Conservation (phyloP, 129 eudicot genomes). For the Heracleum sosnowskyi region DNA sequence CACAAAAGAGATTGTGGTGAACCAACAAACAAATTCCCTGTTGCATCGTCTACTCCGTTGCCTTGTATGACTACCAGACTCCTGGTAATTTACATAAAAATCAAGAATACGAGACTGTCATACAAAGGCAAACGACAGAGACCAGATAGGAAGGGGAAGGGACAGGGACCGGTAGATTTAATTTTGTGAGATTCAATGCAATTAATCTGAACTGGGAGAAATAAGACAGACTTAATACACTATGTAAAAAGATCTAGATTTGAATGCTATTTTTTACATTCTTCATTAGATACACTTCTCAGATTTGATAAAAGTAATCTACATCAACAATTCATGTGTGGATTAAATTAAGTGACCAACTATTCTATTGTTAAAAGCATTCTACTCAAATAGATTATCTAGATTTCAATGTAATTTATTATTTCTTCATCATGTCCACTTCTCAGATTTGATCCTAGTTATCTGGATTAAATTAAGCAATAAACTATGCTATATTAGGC, state of each 20-base stretch:
- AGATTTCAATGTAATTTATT: background rate
- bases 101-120: background rate
- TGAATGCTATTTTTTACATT: too few species aligned
- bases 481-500: background rate
- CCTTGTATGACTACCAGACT: background rate
- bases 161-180: background rate
- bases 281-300: background rate
- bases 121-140: background rate
- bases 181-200: background rate
- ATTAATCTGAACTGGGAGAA: background rate
- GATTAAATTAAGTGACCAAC: background rate
- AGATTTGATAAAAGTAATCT: background rate
- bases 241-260: background rate
- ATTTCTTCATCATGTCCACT: background rate
- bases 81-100: background rate
- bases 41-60: too few species aligned
- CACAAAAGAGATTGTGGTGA: background rate
- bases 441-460: background rate
- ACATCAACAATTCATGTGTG: background rate
- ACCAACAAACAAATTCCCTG: background rate
- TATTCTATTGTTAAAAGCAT: too few species aligned
- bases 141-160: background rate
- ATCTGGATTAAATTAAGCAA: background rate
- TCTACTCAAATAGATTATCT: background rate
- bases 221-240: background rate